Evolutionary conservation across 306 rosid species (phyloP).

Genomic region (Calophaca sinica): DNA sequence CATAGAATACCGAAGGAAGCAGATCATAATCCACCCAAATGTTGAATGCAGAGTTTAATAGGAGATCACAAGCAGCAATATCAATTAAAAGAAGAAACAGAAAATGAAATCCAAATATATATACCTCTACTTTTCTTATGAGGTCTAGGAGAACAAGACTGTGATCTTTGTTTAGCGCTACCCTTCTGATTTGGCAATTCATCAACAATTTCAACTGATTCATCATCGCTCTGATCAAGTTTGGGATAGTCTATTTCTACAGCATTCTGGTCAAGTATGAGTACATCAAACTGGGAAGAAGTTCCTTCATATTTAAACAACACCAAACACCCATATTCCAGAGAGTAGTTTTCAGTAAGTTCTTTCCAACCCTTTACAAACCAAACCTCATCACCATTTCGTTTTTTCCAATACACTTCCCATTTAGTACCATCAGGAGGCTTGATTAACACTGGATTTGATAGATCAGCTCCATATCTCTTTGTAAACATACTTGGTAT

Average conservation of each 20-base stretch:
- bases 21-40: no score
- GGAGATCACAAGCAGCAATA: background rate
- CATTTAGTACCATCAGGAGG: conserved; percentile 32
- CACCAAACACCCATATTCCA: background rate
- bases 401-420: conserved; percentile 32
- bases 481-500: conserved; percentile 29
- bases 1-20: no score
- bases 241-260: background rate
- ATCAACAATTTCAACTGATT: background rate
- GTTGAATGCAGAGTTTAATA: background rate
- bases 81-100: no score
- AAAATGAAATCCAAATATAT: background rate
- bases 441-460: conserved; percentile 35
- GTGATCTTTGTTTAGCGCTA: background rate
- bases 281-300: background rate
- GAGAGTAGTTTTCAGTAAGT: conserved; percentile 29
- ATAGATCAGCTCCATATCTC: conserved; percentile 12
- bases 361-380: conserved; percentile 23
- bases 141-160: background rate
- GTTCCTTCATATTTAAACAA: background rate
- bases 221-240: background rate
- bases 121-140: conserved; percentile 35
- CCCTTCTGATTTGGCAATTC: conserved; percentile 41
- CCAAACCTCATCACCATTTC: conserved; percentile 28
- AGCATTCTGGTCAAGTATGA: conserved; percentile 5